phyloP scores from a whole-genome alignment of 1,284 basidiomycete genomes.

The Rhodotorula sp. region DNA sequence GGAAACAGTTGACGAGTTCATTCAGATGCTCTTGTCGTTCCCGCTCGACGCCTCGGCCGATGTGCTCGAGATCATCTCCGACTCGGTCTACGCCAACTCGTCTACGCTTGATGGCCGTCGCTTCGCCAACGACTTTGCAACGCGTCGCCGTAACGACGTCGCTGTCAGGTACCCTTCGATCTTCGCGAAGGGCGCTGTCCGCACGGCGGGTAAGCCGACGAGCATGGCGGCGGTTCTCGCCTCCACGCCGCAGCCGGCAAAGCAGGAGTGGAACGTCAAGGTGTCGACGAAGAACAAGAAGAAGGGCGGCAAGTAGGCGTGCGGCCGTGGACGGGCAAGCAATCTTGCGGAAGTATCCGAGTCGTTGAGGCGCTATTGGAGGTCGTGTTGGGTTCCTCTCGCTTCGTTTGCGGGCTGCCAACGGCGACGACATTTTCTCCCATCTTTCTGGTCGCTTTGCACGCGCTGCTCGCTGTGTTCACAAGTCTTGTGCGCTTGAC shows the following conservation, averaged over 20 bases:
- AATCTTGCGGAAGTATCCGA: background rate
- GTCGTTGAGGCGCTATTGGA: too few relatives aligned
- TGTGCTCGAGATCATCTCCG: conserved; percentile 84
- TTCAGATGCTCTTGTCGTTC: conserved; percentile 77
- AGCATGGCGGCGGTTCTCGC: conserved; percentile 44
- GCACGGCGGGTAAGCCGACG: conserved; percentile 12
- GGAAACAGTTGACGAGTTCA: conserved; percentile 76
- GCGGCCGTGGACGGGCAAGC: background rate
- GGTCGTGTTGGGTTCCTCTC: too few relatives aligned
- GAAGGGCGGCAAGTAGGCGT: conserved; percentile 38
- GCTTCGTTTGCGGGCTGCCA: too few relatives aligned
- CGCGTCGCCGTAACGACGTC: conserved; percentile 43
- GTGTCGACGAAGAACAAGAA: conserved; percentile 45
- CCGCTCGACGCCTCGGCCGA: conserved; percentile 76
- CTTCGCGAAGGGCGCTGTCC: conserved; percentile 20
- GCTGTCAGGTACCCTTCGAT: conserved; percentile 37
- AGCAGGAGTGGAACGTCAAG: conserved; percentile 44
- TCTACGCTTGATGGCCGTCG: conserved; percentile 91
- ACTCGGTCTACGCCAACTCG: conserved; percentile 82
- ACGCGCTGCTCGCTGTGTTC: too few relatives aligned
- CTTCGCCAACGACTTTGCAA: conserved; percentile 57
- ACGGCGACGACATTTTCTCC: too few relatives aligned
- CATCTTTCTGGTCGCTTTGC: too few relatives aligned
- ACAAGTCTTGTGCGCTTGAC: too few relatives aligned
- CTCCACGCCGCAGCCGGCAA: conserved; percentile 23